These are phyloP conservation scores for Aspergillus sparsus DNA, from an alignment of 495 filamentous ascomycete genomes.

Conservation along the genomic window DNA sequence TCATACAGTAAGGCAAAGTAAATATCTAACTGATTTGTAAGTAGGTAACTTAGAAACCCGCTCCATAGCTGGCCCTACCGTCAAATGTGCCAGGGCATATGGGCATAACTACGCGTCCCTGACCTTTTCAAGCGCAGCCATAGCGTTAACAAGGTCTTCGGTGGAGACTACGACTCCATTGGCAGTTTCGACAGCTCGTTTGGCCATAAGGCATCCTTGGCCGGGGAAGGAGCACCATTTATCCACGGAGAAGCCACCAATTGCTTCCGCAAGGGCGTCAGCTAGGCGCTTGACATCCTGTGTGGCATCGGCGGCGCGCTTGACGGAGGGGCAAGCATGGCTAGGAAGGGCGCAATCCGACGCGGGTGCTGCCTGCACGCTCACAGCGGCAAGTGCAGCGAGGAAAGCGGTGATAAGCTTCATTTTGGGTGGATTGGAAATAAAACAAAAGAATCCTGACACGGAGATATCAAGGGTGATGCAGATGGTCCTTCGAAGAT, in stretches of 20 bases:
- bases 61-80: neutral
- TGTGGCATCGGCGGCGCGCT: constrained; percentile 37
- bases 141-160: constrained; percentile 42
- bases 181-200: constrained; percentile 47
- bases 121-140: constrained; percentile 33
- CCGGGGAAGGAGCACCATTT: constrained; percentile 45
- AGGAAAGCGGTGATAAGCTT: constrained; percentile 46
- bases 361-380: constrained; percentile 38
- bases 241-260: constrained; percentile 35
- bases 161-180: constrained; percentile 40
- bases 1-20: neutral
- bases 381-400: constrained; percentile 41
- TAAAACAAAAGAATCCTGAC: constrained; percentile 12
- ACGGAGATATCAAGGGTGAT: neutral
- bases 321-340: constrained; percentile 35
- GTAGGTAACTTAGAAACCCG: neutral
- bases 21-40: neutral
- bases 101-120: neutral
- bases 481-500: too few relatives aligned
- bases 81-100: neutral
- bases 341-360: constrained; percentile 40
- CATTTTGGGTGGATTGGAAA: constrained; percentile 37
- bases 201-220: constrained; percentile 47
- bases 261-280: constrained; percentile 50
- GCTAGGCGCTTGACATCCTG: constrained; percentile 51